Base-by-base conservation (phyloP, 305 asterid species). In the Solanum hybrid region DNA sequence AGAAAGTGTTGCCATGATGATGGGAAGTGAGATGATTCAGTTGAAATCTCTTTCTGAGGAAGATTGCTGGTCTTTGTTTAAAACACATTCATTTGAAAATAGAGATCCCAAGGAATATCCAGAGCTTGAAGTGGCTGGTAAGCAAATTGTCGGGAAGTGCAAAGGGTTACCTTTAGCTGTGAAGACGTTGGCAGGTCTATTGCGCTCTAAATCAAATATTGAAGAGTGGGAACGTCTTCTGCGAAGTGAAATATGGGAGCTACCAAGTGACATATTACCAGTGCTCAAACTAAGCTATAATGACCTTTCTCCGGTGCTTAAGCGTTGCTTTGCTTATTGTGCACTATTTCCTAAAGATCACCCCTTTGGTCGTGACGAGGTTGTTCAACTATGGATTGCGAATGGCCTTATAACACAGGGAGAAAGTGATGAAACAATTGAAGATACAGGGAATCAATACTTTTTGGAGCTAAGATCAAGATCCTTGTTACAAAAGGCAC, bases 121-220 rank as follows among this genome's bases (percentile, higher is more conserved):
- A 11, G 91, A 94, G 73, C 86, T 94, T 3, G 51, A 75, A 87
- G 92, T 84, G 77, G 91, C 90, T 72, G 94, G 94, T 35, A 78
- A 89, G 91, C 91, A 92, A 46, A 92, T 95, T 85, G 93, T 91
- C 64, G 91, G 91, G 89, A 95, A 92, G 90, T 95, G 97, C 86
- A 90, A 91, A 90, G 95, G 96, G 78, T 92, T 95, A 92, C 97
- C 97, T 82, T 92, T 94, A 93, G 98, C 96, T 12, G 94, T 95
- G 38, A 94, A 93, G 91, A 89, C 93, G 37, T 93, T 95, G 14
- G 96, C 94, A 24, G 96, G 94, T 22, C 87, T 93, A 16, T 88
- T 94, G 86, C 91, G 93, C 72, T 84, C 94, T 26, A 93, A 94
- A 88, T 91, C 78, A 31, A 94, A 89, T 6, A 89, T 86, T 89